phyloP scores from a whole-genome alignment of 2,329 filamentous ascomycete species.

The Colletotrichum eremochloae region DNA sequence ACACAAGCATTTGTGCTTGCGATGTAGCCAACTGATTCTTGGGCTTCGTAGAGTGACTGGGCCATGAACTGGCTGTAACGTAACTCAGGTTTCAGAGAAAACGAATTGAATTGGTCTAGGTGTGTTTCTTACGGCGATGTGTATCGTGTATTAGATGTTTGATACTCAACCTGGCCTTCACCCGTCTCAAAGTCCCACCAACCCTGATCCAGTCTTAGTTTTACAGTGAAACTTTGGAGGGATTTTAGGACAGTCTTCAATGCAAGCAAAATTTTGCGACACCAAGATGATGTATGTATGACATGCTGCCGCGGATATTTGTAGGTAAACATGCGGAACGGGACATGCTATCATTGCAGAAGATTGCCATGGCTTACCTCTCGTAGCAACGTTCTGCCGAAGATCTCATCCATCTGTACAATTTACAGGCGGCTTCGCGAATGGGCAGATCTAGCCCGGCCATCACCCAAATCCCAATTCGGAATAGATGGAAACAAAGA shows the following conservation, averaged over 20 bases:
- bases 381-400: no score
- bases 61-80: conserved; percentile 11
- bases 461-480: neutral
- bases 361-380: no score
- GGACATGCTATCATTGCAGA: no score
- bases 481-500: neutral
- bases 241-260: neutral
- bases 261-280: neutral
- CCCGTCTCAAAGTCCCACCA: no score
- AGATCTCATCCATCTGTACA: no score
- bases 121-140: neutral
- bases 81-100: neutral
- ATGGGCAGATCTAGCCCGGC: no score
- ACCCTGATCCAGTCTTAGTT: neutral
- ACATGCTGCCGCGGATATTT: neutral
- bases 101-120: neutral
- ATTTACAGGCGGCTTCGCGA: no score
- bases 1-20: conserved; percentile 24
- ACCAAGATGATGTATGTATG: neutral
- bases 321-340: no score
- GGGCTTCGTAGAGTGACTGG: conserved; percentile 21
- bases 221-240: neutral
- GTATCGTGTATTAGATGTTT: neutral
- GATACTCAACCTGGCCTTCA: neutral
- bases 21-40: conserved; percentile 21